Conservation (phyloP, 2,329 filamentous ascomycete species). For the Penicillium sp. region DNA sequence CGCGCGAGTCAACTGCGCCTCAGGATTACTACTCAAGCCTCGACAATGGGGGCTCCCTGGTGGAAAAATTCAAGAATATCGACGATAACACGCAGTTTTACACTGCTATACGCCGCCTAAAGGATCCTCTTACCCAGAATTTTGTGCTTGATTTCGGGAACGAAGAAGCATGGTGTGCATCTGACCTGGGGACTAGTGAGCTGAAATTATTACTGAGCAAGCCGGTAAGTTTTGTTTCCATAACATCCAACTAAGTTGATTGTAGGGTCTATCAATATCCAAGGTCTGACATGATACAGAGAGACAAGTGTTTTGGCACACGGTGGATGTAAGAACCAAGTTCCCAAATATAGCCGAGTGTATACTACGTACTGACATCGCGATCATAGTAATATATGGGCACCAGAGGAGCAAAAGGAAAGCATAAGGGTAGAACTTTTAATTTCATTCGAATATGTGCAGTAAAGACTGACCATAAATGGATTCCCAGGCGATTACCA, state of each 20-base stretch:
- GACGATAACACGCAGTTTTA: constrained; percentile 36
- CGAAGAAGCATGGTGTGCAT: constrained; percentile 42
- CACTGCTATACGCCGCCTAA: constrained; percentile 28
- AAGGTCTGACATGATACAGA: constrained; percentile 27
- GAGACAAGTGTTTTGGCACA: constrained; percentile 53
- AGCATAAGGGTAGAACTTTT: constrained; percentile 46
- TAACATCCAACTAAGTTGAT: no score
- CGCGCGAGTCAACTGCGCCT: constrained; percentile 14
- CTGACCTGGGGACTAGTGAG: constrained; percentile 37
- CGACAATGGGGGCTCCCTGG: constrained; percentile 17
- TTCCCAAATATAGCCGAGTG: not conserved
- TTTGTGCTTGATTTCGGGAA: constrained; percentile 47
- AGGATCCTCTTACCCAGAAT: constrained; percentile 35
- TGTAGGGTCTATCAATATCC: not conserved
- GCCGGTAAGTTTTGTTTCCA: constrained; percentile 26
- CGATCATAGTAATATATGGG: constrained; percentile 63
- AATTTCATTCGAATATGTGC: not conserved
- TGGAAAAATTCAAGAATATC: constrained; percentile 36
- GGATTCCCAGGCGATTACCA: constrained; percentile 48
- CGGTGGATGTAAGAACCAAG: constrained; percentile 64
- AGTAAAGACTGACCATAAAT: constrained; percentile 10
- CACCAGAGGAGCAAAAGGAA: constrained; percentile 59
- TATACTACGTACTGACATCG: constrained; percentile 2
- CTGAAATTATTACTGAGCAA: constrained; percentile 34
- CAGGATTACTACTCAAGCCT: constrained; percentile 36